Evolutionary conservation across 345 rosid species (phyloP).

Genomic region (Eucalyptus marginata): DNA sequence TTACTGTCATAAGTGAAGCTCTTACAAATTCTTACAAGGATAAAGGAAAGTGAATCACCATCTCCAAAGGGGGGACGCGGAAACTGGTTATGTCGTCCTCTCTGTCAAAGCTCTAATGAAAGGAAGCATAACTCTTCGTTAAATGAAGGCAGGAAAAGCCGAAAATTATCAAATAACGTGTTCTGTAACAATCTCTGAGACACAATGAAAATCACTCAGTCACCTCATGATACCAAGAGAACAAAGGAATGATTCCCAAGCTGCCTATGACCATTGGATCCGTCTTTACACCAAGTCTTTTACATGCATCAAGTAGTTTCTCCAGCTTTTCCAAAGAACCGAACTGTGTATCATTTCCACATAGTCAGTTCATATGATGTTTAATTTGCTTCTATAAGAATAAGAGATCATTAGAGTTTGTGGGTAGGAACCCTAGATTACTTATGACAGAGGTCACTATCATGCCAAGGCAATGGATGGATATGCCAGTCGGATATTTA

Average conservation of each 20-base stretch:
- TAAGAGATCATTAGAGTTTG: background rate
- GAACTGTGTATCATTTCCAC: slow-evolving; percentile 16
- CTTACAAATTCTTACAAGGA: slow-evolving; percentile 19
- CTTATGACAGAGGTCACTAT: background rate
- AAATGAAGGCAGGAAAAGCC: background rate
- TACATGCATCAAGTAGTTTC: slow-evolving; percentile 47
- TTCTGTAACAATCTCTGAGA: background rate
- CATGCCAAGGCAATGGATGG: background rate
- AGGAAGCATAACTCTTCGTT: background rate
- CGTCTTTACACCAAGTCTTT: slow-evolving; percentile 39
- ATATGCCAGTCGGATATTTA: background rate
- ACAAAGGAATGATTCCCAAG: slow-evolving; percentile 50
- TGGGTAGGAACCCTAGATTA: background rate
- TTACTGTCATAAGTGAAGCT: background rate
- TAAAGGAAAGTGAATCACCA: slow-evolving; percentile 51
- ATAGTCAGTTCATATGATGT: background rate
- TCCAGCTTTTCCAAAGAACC: slow-evolving; percentile 60
- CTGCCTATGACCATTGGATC: slow-evolving; percentile 21
- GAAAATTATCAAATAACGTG: background rate
- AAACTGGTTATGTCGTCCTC: slow-evolving; percentile 35
- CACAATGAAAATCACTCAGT: background rate
- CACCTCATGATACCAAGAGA: slow-evolving; percentile 75
- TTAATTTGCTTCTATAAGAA: background rate
- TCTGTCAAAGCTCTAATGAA: slow-evolving; percentile 44
- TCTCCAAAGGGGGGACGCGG: slow-evolving; percentile 40